Evolutionary conservation across 1,284 basidiomycete species (phyloP), one percentile per base, ranked within the genome.

Genomic region (Peniophora sp.): DNA sequence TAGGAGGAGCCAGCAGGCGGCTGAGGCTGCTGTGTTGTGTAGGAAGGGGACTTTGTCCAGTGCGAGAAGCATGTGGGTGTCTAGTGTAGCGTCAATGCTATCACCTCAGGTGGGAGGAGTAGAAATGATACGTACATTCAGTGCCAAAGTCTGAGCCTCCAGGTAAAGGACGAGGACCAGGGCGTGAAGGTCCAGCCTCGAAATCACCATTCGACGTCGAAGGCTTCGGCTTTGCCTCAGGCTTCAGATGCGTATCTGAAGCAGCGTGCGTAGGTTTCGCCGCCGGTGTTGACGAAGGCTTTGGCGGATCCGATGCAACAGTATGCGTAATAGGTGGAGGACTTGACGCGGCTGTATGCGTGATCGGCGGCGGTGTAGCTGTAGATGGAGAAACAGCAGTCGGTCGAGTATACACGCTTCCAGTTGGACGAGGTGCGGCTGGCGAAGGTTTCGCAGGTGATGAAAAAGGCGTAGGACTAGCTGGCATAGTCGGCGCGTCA

Each of bases 1-100:
- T 22, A 81, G 65, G 47, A 81, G 57, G 50, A 81, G 70, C 78
- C 78, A 81, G 8, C 74, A 79, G 55, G 76, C 79, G 63, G 80
- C 79, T 10, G 66, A 65, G 2, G 74, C 71, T 16, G 73, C 58
- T 19, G 76, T 52, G 50, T 78, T 77, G 60, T 74, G 69, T 41
- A 73, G 19, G 2, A 61, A 56, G 3, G 73, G 73, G 45, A 77
- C 75, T 51, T 63, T 65, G 57, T 75, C 74, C 14, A 74, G 59
- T 3, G 73, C 74, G 17, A 75, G 65, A 43, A 77, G 63, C 74
- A 76, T 77, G 53, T 72, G 72, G 56, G 74, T 66, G 52, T 76
- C 53, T 67, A 66, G n/a, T n/a, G n/a, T n/a, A n/a, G n/a, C n/a
- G n/a, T n/a, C n/a, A n/a, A n/a, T n/a, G n/a, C n/a, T n/a, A n/a